Base-by-base conservation (phyloP, 1,284 basidiomycete species). In the Fomitiporia mediterranea region DNA sequence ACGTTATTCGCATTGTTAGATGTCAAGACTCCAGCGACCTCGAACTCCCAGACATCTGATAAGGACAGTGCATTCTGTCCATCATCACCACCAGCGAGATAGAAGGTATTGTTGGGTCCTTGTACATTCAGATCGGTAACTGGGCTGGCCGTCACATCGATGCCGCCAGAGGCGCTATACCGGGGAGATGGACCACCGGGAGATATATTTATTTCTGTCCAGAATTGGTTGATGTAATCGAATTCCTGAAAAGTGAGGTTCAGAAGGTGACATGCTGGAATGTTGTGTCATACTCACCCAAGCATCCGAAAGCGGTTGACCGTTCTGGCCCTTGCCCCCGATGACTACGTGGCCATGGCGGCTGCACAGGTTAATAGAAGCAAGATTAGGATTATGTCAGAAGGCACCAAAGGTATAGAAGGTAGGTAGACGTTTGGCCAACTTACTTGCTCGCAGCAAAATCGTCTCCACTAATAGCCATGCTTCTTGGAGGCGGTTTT, bases 381-480 rank as follows among this genome's bases (percentile, higher is more conserved):
- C 15, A 27, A 43, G 27, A 39, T 17, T n/a, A 15, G 47, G 37
- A 38, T 55, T 35, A 61, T 61, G 59, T 38, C 37, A 57, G 60
- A 50, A 58, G 59, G 48, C 54, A 35, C 49, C 25, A 48, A 37
- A 34, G 9, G 15, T 27, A 55, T 28, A 52, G 56, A 21, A 48
- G 34, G 55, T 53, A 27, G 39, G 44, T 34, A 39, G 32, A 28
- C 25, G 37, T 19, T 25, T 32, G 23, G 37, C n/a, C n/a, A n/a
- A 78, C 86, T 62, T 58, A 88, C 87, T 89, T 86, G 83, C 83
- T 90, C 13, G 86, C 84, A 51, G 86, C 88, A 62, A 79, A 79
- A 70, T 91, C 88, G 44, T 73, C 70, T 6, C 84, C 89, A 48
- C 77, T 72, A 34, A 87, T 66, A 32, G 83, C 80, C 34, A 77